Percentiles rank a stretch among this genome's conserved stretches.
phyloP scores from a whole-genome alignment of 2,329 filamentous ascomycete species.

The Aspergillus quadrilineatus region DNA sequence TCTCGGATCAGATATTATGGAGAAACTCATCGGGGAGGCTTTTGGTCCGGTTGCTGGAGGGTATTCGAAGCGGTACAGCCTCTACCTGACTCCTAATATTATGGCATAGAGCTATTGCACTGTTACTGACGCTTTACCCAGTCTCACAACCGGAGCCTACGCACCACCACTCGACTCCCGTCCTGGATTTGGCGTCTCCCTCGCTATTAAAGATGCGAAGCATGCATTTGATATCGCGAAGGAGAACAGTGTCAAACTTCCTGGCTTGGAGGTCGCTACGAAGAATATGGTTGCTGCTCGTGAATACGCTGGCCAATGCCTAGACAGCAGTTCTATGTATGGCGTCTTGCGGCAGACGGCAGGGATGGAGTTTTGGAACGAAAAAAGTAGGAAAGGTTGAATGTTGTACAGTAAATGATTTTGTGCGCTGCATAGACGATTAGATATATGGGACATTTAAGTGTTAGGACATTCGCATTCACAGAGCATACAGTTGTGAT shows the following conservation, averaged over 20 bases:
- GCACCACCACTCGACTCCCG: slow-evolving; percentile 37
- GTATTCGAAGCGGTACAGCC: slow-evolving; percentile 42
- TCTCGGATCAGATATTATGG: slow-evolving; percentile 43
- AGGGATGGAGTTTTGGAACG: slow-evolving; percentile 40
- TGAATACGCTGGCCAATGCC: slow-evolving; percentile 37
- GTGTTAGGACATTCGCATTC: too few relatives aligned
- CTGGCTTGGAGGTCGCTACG: slow-evolving; percentile 34
- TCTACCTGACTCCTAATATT: too few relatives aligned
- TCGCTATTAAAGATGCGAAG: slow-evolving; percentile 40
- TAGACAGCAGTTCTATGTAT: slow-evolving; percentile 43
- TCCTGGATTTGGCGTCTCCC: slow-evolving; percentile 38
- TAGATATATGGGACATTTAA: too few relatives aligned
- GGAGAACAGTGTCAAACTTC: slow-evolving; percentile 32
- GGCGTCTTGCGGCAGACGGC: slow-evolving; percentile 37
- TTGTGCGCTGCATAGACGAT: too few relatives aligned
- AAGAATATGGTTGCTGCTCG: slow-evolving; percentile 38
- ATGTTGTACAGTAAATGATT: not conserved
- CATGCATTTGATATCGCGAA: slow-evolving; percentile 36
- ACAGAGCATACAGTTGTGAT: too few relatives aligned
- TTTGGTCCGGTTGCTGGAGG: slow-evolving; percentile 45
- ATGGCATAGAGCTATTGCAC: not conserved
- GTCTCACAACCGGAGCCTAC: slow-evolving; percentile 46
- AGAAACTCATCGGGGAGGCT: slow-evolving; percentile 45
- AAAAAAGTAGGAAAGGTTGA: slow-evolving; percentile 33
- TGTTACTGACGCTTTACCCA: slow-evolving; percentile 8